Percentiles rank a stretch among this genome's conserved stretches.
These are phyloP conservation scores for Claviceps africana DNA, from an alignment of 2,329 filamentous ascomycete genomes.

Conservation along the genomic window DNA sequence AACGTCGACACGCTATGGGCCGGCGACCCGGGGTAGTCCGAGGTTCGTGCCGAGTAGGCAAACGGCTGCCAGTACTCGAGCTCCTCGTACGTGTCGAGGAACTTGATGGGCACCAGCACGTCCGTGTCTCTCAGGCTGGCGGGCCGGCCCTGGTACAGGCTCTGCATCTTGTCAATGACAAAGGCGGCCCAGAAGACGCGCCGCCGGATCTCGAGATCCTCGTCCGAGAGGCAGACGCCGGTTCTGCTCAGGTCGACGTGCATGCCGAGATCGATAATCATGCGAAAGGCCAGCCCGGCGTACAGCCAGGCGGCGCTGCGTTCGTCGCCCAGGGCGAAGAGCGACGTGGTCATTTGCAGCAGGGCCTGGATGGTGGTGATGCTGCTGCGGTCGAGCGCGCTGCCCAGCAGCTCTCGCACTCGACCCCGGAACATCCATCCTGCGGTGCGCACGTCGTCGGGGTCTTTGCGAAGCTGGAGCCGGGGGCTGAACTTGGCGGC, in stretches of 20 bases:
- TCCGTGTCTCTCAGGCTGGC: conserved; percentile 32
- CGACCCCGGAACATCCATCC: conserved; percentile 33
- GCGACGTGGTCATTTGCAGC: conserved; percentile 34
- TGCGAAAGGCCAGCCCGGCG: conserved; percentile 39
- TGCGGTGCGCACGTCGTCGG: conserved; percentile 30
- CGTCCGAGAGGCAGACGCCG: conserved; percentile 23
- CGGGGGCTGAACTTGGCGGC: conserved; percentile 32
- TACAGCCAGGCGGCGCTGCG: conserved; percentile 43
- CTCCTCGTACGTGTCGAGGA: conserved; percentile 37
- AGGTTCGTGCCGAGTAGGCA: conserved; percentile 18
- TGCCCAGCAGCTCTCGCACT: conserved; percentile 30
- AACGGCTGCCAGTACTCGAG: conserved; percentile 37
- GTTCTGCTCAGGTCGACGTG: conserved; percentile 26
- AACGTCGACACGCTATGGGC: conserved; percentile 30
- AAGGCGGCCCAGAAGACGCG: conserved; percentile 12
- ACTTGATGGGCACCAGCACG: conserved; percentile 30
- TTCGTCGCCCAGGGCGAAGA: conserved; percentile 36
- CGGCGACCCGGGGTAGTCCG: conserved; percentile 20
- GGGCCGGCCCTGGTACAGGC: conserved; percentile 39
- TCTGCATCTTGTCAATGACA: conserved; percentile 37
- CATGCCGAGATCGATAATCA: conserved; percentile 41
- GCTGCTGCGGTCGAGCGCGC: conserved; percentile 31
- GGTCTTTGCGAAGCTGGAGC: conserved; percentile 29
- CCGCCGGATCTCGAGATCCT: conserved; percentile 29
- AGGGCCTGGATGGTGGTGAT: conserved; percentile 42